Percentiles rank a stretch among this genome's conserved stretches.
Conservation (phyloP, 1,284 basidiomycete genomes). For the Marasmius fiardii region DNA sequence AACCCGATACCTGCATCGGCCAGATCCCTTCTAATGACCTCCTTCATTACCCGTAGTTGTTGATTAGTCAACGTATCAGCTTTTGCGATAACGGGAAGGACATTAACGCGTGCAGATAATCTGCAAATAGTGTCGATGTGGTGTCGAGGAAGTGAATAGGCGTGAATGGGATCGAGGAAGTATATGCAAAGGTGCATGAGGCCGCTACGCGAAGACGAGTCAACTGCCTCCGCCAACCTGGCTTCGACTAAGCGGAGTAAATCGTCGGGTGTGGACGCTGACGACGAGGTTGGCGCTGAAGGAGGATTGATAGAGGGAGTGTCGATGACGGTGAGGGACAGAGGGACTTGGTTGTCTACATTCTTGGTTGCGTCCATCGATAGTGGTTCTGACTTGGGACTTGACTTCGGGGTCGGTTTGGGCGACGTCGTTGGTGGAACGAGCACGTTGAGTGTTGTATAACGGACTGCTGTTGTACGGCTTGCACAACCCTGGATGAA, state of each 20-base stretch:
- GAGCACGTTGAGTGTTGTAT: slow-evolving; percentile 58
- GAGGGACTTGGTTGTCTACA: slow-evolving; percentile 39
- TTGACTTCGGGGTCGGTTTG: background rate
- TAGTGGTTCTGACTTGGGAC: background rate
- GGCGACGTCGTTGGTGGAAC: background rate
- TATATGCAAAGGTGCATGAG: slow-evolving; percentile 81
- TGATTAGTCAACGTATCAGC: slow-evolving; percentile 92
- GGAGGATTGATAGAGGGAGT: slow-evolving; percentile 66
- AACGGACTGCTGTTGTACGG: slow-evolving; percentile 65
- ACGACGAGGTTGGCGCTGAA: slow-evolving; percentile 32
- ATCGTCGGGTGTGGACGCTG: background rate
- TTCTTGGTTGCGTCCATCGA: slow-evolving; percentile 36
- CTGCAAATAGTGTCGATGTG: slow-evolving; percentile 91
- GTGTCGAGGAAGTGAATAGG: slow-evolving; percentile 64
- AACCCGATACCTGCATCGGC: slow-evolving; percentile 80
- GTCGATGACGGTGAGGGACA: slow-evolving; percentile 72
- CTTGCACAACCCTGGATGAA: slow-evolving; percentile 70
- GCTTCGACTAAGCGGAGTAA: slow-evolving; percentile 43
- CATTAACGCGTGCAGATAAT: slow-evolving; percentile 89
- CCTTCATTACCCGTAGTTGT: slow-evolving; percentile 70
- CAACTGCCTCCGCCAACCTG: slow-evolving; percentile 35
- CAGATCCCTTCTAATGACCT: slow-evolving; percentile 73
- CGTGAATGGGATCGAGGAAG: slow-evolving; percentile 74
- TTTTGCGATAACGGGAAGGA: slow-evolving; percentile 92
- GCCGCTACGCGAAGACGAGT: slow-evolving; percentile 42